A percentile compares a stretch with the other conserved stretches of the same genome.
Evolutionary conservation across 1,284 basidiomycete genomes (phyloP).

Genomic region (Tilletiopsis washingtonensis): DNA sequence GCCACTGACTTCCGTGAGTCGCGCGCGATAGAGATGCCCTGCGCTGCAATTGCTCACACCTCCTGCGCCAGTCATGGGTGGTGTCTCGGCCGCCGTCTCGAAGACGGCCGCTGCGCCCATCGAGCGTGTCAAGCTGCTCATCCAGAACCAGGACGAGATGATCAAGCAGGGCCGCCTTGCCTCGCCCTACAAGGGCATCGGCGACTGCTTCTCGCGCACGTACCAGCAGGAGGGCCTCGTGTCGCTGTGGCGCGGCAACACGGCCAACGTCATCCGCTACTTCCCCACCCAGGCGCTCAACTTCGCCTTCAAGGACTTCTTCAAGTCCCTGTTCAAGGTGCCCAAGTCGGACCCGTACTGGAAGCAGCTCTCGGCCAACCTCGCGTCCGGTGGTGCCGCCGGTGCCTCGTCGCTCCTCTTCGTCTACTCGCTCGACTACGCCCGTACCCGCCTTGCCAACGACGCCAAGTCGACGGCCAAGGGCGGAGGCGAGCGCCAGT

Average conservation of each 20-base stretch:
- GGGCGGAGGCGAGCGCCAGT: conserved; percentile 47
- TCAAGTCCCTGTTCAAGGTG: conserved; percentile 46
- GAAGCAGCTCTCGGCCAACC: conserved; percentile 46
- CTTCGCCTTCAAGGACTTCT: conserved; percentile 49
- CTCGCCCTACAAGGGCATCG: conserved; percentile 47
- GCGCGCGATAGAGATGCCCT: not conserved
- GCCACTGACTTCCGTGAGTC: conserved; percentile 35
- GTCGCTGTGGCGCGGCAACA: conserved; percentile 48
- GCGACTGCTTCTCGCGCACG: conserved; percentile 47
- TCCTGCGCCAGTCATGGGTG: conserved; percentile 35
- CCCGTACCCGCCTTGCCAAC: conserved; percentile 49
- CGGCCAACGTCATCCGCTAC: conserved; percentile 48
- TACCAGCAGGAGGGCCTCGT: conserved; percentile 47
- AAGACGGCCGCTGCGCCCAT: conserved; percentile 48
- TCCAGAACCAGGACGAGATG: conserved; percentile 49
- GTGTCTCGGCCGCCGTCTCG: conserved; percentile 48
- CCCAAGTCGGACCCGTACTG: conserved; percentile 46
- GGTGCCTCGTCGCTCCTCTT: conserved; percentile 48
- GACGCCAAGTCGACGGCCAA: conserved; percentile 47
- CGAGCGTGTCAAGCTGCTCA: conserved; percentile 48
- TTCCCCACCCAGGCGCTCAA: conserved; percentile 48
- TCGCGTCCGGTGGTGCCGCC: conserved; percentile 48
- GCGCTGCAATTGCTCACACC: not conserved
- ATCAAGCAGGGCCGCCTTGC: conserved; percentile 48
- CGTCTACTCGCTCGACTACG: conserved; percentile 49